phyloP scores from a whole-genome alignment of 345 rosid genomes.

The Bretschneidera sinensis region DNA sequence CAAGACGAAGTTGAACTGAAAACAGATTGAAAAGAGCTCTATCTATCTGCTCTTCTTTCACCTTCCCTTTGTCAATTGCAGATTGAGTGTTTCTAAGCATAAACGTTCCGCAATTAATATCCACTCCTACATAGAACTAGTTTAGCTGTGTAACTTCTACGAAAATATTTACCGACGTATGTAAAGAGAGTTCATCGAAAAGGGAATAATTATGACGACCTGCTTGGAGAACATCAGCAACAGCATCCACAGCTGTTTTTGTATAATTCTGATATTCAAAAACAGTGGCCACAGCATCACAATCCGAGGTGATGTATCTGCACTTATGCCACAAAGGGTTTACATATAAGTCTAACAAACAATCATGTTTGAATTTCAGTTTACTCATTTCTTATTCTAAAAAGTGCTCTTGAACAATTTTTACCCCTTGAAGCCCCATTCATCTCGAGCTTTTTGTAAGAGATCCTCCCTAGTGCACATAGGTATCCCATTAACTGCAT shows the following conservation, averaged over 20 bases:
- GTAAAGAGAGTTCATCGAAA: background rate
- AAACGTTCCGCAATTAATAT: slow-evolving; percentile 73
- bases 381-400: background rate
- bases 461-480: slow-evolving; percentile 70
- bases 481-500: slow-evolving; percentile 83
- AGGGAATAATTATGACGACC: slow-evolving; percentile 32
- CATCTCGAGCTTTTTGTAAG: slow-evolving; percentile 57
- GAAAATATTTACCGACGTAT: background rate
- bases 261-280: slow-evolving; percentile 67
- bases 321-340: slow-evolving; percentile 7
- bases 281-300: slow-evolving; percentile 94
- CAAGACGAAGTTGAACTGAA: slow-evolving; percentile 79
- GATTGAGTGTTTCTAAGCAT: slow-evolving; percentile 47
- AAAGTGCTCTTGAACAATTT: slow-evolving; percentile 1
- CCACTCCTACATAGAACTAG: slow-evolving; percentile 53
- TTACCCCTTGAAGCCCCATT: slow-evolving; percentile 92
- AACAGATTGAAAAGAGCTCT: slow-evolving; percentile 78
- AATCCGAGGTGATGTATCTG: slow-evolving; percentile 91
- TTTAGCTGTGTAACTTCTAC: background rate
- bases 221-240: slow-evolving; percentile 77
- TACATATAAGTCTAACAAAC: background rate
- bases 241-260: slow-evolving; percentile 63
- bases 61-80: slow-evolving; percentile 57
- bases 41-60: slow-evolving; percentile 60
- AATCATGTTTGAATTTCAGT: slow-evolving; percentile 4